Evolutionary conservation across 169 alveolate genomes (phyloP).

Genomic region (Cryptosporidium meleagridis): DNA sequence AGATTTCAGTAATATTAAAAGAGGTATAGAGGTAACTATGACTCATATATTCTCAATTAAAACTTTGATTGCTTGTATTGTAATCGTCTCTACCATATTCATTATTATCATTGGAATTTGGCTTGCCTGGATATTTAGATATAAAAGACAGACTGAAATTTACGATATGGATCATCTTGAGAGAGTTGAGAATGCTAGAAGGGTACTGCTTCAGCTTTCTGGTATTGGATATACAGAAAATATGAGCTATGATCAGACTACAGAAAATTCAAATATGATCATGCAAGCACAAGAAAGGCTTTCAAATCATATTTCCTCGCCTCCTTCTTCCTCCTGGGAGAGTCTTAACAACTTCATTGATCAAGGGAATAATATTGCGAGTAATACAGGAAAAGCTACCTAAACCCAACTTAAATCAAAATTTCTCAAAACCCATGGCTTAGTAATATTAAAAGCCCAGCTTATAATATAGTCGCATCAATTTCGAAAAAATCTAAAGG

Average conservation of each 20-base stretch:
- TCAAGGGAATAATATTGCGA: neutral
- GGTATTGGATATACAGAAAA: conserved; percentile 17
- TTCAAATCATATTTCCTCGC: neutral
- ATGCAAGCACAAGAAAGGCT: neutral
- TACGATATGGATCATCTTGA: conserved; percentile 47
- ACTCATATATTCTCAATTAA: conserved; percentile 55
- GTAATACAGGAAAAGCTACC: neutral
- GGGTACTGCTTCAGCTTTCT: conserved; percentile 43
- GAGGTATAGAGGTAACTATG: conserved; percentile 64
- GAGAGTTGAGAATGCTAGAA: conserved; percentile 53
- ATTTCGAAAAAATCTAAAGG: neutral
- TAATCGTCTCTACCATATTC: conserved; percentile 9
- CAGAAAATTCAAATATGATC: conserved; percentile 1
- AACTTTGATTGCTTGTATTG: conserved; percentile 33
- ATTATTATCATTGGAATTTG: conserved; percentile 8
- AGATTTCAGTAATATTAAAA: conserved; percentile 43
- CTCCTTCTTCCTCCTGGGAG: conserved; percentile 39
- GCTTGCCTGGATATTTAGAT: conserved; percentile 55
- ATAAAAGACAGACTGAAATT: conserved; percentile 45
- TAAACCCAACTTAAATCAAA: too few relatives aligned
- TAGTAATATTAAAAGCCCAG: too few relatives aligned
- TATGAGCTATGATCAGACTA: conserved; percentile 18
- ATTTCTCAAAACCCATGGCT: too few relatives aligned
- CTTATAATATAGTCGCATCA: neutral
- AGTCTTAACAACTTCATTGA: neutral